Evolutionary conservation across 192 early-diverging fungal species (phyloP), one percentile per base, ranked within the genome.

Genomic region (Phycomyces blakesleeanus): DNA sequence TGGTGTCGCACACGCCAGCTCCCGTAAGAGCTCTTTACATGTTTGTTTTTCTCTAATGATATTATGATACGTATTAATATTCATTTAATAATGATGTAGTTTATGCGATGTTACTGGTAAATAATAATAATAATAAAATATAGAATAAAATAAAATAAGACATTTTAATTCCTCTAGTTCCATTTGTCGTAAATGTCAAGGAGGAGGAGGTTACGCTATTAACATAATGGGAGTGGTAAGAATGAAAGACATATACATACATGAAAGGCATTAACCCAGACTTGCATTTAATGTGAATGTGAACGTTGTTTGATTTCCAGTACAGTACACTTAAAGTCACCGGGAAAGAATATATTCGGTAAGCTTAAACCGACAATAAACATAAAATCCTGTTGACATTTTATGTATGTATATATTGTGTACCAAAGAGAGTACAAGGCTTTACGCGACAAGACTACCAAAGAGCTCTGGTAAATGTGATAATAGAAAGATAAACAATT

Each of bases 111-210:
- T 65, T 82, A 76, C 51, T 87, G 85, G 75, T 76, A 34, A 7
- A 34, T 42, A 63, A 60, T 22, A 47, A 24, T 47, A 11, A 27
- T 1, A 14, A 40, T 0, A 29, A 50, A 26, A 61, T 22, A 51
- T n/a, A n/a, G n/a, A n/a, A n/a, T n/a, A n/a, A n/a, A n/a, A n/a
- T n/a, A n/a, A n/a, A n/a, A n/a, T n/a, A n/a, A n/a, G n/a, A n/a
- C n/a, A n/a, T n/a, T n/a, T 10, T 38, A 2, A 27, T 11, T 25
- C n/a, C 25, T n/a, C 54, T 44, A 77, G 76, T 68, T 80, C 81
- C 14, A 87, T 87, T 55, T 87, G 85, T 63, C 83, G 85, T 66
- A 85, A 85, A 67, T 76, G 78, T 22, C 67, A 81, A 27, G 83
- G 85, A 47, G 83, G 83, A 37, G 80, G 82, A 54, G 85, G 84